These are phyloP conservation scores for Citrullus mucosospermus DNA, from an alignment of 306 rosid genomes.

Conservation along the genomic window DNA sequence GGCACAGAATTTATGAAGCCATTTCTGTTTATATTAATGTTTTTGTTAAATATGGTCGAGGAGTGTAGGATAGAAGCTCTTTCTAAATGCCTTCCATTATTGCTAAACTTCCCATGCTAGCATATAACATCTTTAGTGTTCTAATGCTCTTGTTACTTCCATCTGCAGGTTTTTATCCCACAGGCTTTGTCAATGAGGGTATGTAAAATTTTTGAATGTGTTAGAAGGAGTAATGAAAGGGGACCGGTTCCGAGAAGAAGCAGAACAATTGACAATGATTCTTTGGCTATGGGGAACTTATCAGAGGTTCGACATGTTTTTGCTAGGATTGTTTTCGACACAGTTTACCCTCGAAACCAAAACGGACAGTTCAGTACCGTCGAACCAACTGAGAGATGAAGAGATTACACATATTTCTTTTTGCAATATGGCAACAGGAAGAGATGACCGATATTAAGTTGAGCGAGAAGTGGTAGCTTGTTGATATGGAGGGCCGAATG, in stretches of 20 bases:
- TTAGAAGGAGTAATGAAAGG: slow-evolving; percentile 8
- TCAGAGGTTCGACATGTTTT: slow-evolving; percentile 22
- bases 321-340: slow-evolving; percentile 24
- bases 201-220: slow-evolving; percentile 20
- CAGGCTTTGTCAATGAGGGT: slow-evolving; percentile 16
- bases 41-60: background rate
- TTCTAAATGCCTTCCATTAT: background rate
- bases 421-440: background rate
- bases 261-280: slow-evolving; percentile 14
- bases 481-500: background rate
- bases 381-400: background rate
- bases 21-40: background rate
- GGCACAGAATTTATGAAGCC: background rate
- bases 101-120: background rate
- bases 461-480: background rate
- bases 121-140: background rate
- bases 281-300: slow-evolving; percentile 20
- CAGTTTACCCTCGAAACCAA: slow-evolving; percentile 15
- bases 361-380: background rate
- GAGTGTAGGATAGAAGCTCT: background rate
- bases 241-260: slow-evolving; percentile 15
- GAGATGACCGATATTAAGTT: background rate
- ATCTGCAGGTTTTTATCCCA: slow-evolving; percentile 27
- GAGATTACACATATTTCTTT: background rate
- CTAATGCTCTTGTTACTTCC: background rate